Evolutionary conservation across 306 rosid species (phyloP), one percentile per base, ranked within the genome.

Genomic region (Sechiopsis laciniata): DNA sequence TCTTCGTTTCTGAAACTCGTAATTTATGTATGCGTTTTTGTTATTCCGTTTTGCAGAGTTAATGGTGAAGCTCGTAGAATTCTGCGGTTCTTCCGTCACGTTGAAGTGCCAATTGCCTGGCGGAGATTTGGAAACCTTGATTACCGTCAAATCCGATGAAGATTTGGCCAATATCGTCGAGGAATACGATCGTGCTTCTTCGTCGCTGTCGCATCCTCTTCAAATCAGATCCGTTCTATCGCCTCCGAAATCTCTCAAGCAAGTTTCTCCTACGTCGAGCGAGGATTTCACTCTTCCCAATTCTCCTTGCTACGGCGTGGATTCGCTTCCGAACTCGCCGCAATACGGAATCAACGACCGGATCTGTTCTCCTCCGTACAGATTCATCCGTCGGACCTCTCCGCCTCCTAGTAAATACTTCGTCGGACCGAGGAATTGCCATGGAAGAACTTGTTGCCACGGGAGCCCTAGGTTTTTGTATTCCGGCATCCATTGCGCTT

Each of bases 51-150:
- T 75, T 76, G 6, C 84, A 94, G 99, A 86, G 80, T 74, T 91
- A 32, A 87, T 85, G 88, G 75, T 50, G 84, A 91, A 86, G 84
- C 89, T 94, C 11, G 76, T n/a, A 5, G 90, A 89, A 74, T 81
- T 91, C 74, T 88, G 91, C n/a, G 95, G 92, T 37, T 80, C 80
- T 8, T 83, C 97, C 4, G 86, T 79, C 2, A 83, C 75, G 3
- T 60, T 94, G 76, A 73, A 67, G 79, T 94, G 97, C 59, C 88
- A 79, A 10, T 78, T 94, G 62, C 96, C 99, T 1, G 75, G 46
- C 76, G 97, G 97, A n/a, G 97, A 91, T 13, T 68, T 94, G 57
- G 99, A 89, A 74, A 94, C 96, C 0, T 76, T 94, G 82, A 80
- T 94, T 78, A 76, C 96, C n/a, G 66, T 94, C 56, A 86, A 61